Base-by-base conservation (phyloP, 2,329 filamentous ascomycete genomes). In the Saccharata proteae region DNA sequence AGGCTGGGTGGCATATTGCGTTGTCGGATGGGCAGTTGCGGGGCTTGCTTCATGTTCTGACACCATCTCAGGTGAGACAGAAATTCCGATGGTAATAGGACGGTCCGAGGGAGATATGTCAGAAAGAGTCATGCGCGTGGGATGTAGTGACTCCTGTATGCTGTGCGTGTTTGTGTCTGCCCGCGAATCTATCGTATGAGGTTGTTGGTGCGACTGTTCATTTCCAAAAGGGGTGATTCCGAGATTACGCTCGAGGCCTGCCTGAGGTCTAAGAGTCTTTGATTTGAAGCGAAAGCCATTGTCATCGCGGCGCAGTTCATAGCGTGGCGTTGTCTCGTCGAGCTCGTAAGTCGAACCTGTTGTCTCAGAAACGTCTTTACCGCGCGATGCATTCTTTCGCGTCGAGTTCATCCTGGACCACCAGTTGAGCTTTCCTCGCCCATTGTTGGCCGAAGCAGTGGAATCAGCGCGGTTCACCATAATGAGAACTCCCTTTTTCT, bases 31-130 rank as follows among this genome's bases (percentile, higher is more conserved):
- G 11, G 24, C 22, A 14, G 33, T n/a, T n/a, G 28, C 13, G 30
- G 33, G 19, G 28, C 27, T 18, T 6, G 33, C 26, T 4, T 35
- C 28, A 19, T 35, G 52, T 21, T 55, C 52, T 16, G 61, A 44
- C 54, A 68, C 23, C 51, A 57, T 42, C 26, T 69, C 65, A 10
- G 71, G 67, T 3, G 77, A 70, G 26, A 83, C 59, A 10, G 71
- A 67, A 30, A 84, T 73, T 9, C 78, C 78, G 40, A 83, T 84
- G 24, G 79, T 67, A 37, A 84, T 84, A 1, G 75, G 75, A n/a
- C 73, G 65, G 43, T 79, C 74, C 36, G 68, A 70, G 0, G 79
- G 78, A 10, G 78, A 81, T 4, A 81, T 61, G 38, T 74, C 71
- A 19, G 50, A 45, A 11, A 27, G 32, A 16, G 26, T 35, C 32